Base-by-base conservation (phyloP, 495 filamentous ascomycete genomes). In the Bacidia rubella region DNA sequence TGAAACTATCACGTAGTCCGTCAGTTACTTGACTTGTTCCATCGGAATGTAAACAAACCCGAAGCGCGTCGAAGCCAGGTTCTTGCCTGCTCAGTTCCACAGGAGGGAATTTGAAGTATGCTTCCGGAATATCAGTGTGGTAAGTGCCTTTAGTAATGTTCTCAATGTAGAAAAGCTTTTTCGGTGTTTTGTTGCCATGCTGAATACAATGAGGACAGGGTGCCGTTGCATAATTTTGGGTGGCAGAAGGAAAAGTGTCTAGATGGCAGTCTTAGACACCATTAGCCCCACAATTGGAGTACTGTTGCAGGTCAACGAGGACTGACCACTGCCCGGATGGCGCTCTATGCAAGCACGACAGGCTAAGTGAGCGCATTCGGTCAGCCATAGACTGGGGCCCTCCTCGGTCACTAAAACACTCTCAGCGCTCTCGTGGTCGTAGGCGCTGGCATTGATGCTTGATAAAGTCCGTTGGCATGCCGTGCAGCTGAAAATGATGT, bases 191-290 rank as follows among this genome's bases (percentile, higher is more conserved):
- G 32, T 74, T 67, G 46, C 56, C 56, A 10, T 59, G 63, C 20
- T 64, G 58, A 12, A 53, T 41, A n/a, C 44, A 35, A 53, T 69
- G 72, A 7, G 71, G 69, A 52, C 71, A 74, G 21, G 67, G 61
- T 15, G 68, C 68, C 11, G 50, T 53, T 9, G 71, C 69, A 12
- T 43, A 59, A 41, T 63, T 45, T n/a, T 62, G 61, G 27, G 56
- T 54, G 0, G 63, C 58, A 51, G 71, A 63, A 51, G 72, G 71
- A 2, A 70, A 68, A n/a, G 60, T 62, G 4, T 65, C 71, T 72
- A 11, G 3, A 39, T n/a, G n/a, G n/a, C n/a, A n/a, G n/a, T n/a
- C n/a, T n/a, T n/a, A n/a, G n/a, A n/a, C n/a, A n/a, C n/a, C n/a
- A n/a, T n/a, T n/a, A n/a, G n/a, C n/a, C n/a, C n/a, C n/a, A n/a